Base-by-base conservation (phyloP, 1,284 basidiomycete genomes). In the Pisolithus thermaeus region DNA sequence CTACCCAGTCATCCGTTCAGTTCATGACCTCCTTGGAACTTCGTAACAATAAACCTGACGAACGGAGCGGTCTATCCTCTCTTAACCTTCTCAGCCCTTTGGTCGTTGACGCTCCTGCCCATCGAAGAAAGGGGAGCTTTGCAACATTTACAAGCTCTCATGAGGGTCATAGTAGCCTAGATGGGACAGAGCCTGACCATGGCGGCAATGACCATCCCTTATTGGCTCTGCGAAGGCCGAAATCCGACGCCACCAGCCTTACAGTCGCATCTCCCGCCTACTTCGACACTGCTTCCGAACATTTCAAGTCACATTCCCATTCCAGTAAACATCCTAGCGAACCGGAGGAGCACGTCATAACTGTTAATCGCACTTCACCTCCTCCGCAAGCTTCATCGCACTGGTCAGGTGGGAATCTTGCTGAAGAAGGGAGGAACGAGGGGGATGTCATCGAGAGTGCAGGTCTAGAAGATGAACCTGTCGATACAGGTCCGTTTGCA, bases 41-140 rank as follows among this genome's bases (percentile, higher is more conserved):
- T 41, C 77, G 91, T 32, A 78, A 85, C 46, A 92, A 91, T 64
- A 73, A 80, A 46, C 90, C 87, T 0, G 80, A 85, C 12, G 76
- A 78, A 18, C 72, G 70, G 23, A 73, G 70, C 37, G 86, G 83
- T 9, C 59, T 74, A 25, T 72, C 78, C 2, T 83, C 81, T 2
- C 72, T 87, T 5, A 65, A 73, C 16, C 69, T 88, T 12, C 73
- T 88, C 27, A 73, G 72, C 35, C 76, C 81, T 3, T 53, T 53
- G 5, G 47, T 48, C 1, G 46, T 63, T 42, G 61, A 66, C 36
- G 60, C 63, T 32, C 46, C 60, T 0, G 49, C 53, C 1, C 81
- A 85, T 59, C 67, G 66, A 32, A 73, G 83, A 36, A 81, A 78
- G 61, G 63, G 70, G 12, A 78, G 80, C 58, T 64, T 62, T 27